Evolutionary conservation across 2,329 filamentous ascomycete species (phyloP), one percentile per base, ranked within the genome.

Genomic region (Dactylellina sp.): DNA sequence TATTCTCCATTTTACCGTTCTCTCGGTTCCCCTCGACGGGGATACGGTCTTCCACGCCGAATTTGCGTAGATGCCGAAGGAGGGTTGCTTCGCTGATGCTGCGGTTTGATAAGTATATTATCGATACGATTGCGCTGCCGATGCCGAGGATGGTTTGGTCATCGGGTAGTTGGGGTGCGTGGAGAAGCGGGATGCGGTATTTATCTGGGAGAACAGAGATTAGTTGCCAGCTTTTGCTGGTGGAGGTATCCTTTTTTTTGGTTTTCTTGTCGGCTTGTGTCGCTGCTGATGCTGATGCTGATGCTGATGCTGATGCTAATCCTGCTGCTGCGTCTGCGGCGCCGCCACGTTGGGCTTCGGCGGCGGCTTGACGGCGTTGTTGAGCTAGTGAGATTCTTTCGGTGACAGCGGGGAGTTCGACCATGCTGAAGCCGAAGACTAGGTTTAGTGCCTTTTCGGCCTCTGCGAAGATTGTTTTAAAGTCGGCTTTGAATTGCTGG

Each of bases 401-500:
- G n/a, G 71, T 75, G 16, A 86, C 87, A 0, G 86, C 84, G 0
- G 95, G 93, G 55, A 98, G 84, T 81, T 97, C 93, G 2, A 88
- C 85, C 85, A 99, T 86, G 80, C 93, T 86, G 93, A 98, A 97
- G n/a, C 95, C 95, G 81, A 97, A 98, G 0, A 89, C 85, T 1
- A 83, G 82, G 52, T 85, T 84, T 39, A 99, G 83, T 76, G 91
- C 86, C 35, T 83, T 81, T 80, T 99, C 94, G 44, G 94, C 92
- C 42, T 86, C 84, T 0, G 87, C 86, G 79, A 97, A 97, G 2
- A 97, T 88, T 11, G 82, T 81, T 79, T 88, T 93, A 80, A 97
- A 98, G 37, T 75, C 63, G 50, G 88, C 85, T 5, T 87, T 83
- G 7, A 89, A 86, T 49, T 88, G 85, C 16, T 86, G 83, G 0